Evolutionary conservation across 768 basidiomycete species (phyloP), one percentile per base, ranked within the genome.

Genomic region (Suillus hirtellus): DNA sequence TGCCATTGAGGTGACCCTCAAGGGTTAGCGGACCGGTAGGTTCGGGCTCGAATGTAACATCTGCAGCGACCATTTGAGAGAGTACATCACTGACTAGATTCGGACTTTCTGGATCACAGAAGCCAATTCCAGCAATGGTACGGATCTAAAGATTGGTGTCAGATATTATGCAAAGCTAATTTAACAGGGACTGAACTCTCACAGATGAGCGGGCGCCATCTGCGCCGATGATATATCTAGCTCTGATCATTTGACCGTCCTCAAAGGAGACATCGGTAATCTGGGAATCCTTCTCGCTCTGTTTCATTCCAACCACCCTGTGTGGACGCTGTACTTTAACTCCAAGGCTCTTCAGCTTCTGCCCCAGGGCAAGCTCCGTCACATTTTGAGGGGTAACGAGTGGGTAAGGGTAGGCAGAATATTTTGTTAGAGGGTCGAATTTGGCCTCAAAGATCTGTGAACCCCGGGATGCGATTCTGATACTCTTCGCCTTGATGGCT

Each of bases 131-230:
- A 2, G 76, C 71, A 43, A 75, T 62, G 21, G 76, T 68, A 52
- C 84, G 82, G 21, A 85, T 68, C 84, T 85, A 58, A 0, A 56
- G 4, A 56, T 56, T 9, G 24, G 40, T 9, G 2, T 56, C n/a
- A 40, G 24, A 49, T 50, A 42, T 54, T 14, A 10, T 21, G 12
- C 40, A 37, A 60, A 64, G 43, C 17, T 59, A 47, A 40, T 8
- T 31, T 17, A 24, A 49, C 7, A 5, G 15, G 42, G 7, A 42
- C 52, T 10, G 24, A 15, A 11, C 15, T 68, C 76, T 59, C 66
- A 84, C 84, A 27, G 68, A 62, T 1, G 84, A 86, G 60, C 69
- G 76, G 4, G 82, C 72, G 4, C 85, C 84, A 66, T 86, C 84
- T 10, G 84, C 83, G 34, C 81, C 84, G 42, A 85, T 68, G 5